A percentile compares a stretch with the other conserved stretches of the same genome.
Evolutionary conservation across 768 basidiomycete species (phyloP).

Genomic region (Cantharellus cinnabarinus): DNA sequence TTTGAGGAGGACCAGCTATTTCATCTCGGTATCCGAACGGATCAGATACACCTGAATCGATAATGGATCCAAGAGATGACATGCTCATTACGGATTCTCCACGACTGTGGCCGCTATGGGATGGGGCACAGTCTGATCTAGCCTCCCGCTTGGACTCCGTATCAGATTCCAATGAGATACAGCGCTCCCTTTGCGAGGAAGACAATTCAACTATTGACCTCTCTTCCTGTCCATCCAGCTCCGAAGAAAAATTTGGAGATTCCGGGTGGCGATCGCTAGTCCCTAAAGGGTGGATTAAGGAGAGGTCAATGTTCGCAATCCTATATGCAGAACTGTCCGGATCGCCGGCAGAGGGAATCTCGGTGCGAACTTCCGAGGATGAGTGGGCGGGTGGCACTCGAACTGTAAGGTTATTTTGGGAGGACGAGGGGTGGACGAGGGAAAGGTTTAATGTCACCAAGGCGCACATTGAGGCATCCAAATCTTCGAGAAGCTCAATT

Average conservation of each 20-base stretch:
- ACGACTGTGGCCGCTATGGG: not conserved
- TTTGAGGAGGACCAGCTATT: constrained; percentile 16
- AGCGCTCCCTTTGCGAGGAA: not conserved
- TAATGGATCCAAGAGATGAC: constrained; percentile 53
- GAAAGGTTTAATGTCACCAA: constrained; percentile 5
- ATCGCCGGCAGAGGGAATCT: not conserved
- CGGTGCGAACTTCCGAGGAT: not conserved
- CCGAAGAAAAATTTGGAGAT: not conserved
- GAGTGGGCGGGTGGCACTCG: not conserved
- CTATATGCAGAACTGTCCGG: constrained; percentile 3
- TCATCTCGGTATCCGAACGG: constrained; percentile 41
- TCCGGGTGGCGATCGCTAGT: not conserved
- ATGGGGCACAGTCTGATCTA: not conserved
- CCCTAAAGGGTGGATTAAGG: constrained; percentile 1
- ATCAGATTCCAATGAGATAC: not conserved
- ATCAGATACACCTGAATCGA: constrained; percentile 40
- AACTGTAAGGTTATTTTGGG: not conserved
- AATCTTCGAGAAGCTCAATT: not conserved
- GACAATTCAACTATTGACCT: not conserved
- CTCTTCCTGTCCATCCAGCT: not conserved
- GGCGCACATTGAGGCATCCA: constrained; percentile 7
- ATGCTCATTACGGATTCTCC: constrained; percentile 15
- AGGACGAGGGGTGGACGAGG: not conserved
- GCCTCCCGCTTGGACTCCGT: constrained; percentile 3
- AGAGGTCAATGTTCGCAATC: constrained; percentile 5